Conservation (phyloP, 78 protist genomes). For the Pelomyxa schiedti region DNA sequence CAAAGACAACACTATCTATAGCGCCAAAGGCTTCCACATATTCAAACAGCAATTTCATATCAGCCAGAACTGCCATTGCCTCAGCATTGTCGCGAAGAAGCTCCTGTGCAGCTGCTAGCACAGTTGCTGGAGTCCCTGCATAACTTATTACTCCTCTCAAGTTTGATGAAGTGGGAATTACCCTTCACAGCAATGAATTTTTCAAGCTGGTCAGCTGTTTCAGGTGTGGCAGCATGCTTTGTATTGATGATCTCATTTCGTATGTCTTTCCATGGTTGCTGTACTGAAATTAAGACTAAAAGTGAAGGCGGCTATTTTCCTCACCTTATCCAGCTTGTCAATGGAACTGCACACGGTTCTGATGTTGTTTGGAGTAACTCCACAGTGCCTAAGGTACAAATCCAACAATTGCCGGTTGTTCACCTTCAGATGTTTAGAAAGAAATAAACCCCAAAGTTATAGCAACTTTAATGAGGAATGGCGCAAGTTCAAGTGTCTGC, state of each 20-base stretch:
- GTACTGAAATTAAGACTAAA: not conserved
- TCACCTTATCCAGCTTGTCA: slow-evolving; percentile 87
- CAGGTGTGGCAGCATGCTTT: slow-evolving; percentile 59
- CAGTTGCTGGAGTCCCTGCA: slow-evolving; percentile 5
- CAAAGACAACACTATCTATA: slow-evolving; percentile 49
- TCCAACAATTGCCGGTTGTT: slow-evolving; percentile 77
- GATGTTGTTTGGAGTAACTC: slow-evolving; percentile 77
- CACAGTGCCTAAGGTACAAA: slow-evolving; percentile 69
- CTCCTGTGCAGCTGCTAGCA: slow-evolving; percentile 38
- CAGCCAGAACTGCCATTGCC: slow-evolving; percentile 34
- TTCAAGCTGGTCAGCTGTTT: slow-evolving; percentile 61
- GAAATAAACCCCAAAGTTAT: too few relatives aligned
- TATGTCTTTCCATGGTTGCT: slow-evolving; percentile 71
- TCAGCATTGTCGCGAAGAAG: too few relatives aligned
- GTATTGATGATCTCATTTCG: slow-evolving; percentile 72
- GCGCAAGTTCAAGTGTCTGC: slow-evolving; percentile 47
- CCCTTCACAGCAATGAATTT: slow-evolving; percentile 43
- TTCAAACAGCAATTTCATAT: slow-evolving; percentile 30
- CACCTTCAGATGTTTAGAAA: slow-evolving; percentile 1
- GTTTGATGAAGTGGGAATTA: slow-evolving; percentile 21
- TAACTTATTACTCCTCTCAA: not conserved
- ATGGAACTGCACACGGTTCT: slow-evolving; percentile 79
- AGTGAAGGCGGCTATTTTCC: not conserved
- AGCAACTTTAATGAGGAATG: slow-evolving; percentile 52
- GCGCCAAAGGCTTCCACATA: slow-evolving; percentile 24